phyloP scores from a whole-genome alignment of 1,139 yeast genomes.

The Candida tropicalis region DNA sequence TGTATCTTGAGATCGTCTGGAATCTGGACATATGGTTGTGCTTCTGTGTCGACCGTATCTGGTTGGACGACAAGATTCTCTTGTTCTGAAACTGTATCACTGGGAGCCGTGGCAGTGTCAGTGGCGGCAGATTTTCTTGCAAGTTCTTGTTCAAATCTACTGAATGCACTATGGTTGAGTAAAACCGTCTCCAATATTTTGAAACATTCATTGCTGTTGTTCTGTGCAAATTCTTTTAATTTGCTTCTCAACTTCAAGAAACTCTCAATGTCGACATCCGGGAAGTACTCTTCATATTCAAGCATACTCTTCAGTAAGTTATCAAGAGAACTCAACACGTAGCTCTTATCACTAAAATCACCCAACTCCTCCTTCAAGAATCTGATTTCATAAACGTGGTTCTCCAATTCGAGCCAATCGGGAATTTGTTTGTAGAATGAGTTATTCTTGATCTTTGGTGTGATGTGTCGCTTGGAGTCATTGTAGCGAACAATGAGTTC shows the following conservation, averaged over 20 bases:
- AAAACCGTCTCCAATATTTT: conserved; percentile 17
- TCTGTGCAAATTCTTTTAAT: conserved; percentile 10
- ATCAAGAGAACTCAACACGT: conserved; percentile 6
- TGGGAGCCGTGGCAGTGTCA: too few relatives aligned
- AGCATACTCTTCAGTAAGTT: conserved; percentile 4
- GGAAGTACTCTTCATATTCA: conserved; percentile 3
- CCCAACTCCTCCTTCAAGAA: conserved; percentile 8
- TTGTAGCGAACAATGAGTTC: conserved; percentile 10
- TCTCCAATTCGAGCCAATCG: conserved; percentile 14
- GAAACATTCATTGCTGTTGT: conserved; percentile 13
- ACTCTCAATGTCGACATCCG: conserved; percentile 5
- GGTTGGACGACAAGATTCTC: too few relatives aligned
- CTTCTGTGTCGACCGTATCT: too few relatives aligned
- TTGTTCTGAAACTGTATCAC: too few relatives aligned
- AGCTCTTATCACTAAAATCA: conserved; percentile 8
- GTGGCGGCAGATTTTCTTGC: not conserved
- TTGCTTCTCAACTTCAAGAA: conserved; percentile 11
- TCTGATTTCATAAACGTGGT: conserved; percentile 9
- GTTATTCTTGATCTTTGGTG: not conserved
- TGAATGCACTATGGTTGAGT: conserved; percentile 13
- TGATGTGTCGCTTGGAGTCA: too few relatives aligned
- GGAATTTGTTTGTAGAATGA: conserved; percentile 14
- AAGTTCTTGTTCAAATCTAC: conserved; percentile 8
- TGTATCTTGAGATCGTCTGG: conserved; percentile 26
- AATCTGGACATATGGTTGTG: conserved; percentile 19